Evolutionary conservation across 305 asterid genomes (phyloP).

Genomic region (Galium porrigens): DNA sequence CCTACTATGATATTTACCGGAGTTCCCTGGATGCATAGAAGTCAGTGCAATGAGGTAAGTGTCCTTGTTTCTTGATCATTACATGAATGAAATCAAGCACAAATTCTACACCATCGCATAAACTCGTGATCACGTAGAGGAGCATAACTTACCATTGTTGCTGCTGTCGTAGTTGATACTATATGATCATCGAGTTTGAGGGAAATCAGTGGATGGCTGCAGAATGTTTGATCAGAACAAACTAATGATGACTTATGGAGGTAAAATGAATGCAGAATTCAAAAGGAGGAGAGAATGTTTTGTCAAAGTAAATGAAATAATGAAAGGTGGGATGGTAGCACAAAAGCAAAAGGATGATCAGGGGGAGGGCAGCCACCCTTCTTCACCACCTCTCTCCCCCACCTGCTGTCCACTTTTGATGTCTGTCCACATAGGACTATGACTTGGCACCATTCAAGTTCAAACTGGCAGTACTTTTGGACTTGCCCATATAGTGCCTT

Average conservation of each 20-base stretch:
- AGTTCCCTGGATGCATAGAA: slow-evolving; percentile 53
- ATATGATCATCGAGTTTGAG: slow-evolving; percentile 39
- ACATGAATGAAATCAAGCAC: slow-evolving; percentile 11
- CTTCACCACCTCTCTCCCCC: slow-evolving; percentile 24
- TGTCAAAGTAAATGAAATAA: slow-evolving; percentile 44
- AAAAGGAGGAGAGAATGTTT: slow-evolving; percentile 30
- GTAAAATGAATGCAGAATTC: slow-evolving; percentile 31
- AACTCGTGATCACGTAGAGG: slow-evolving; percentile 21
- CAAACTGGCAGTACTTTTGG: slow-evolving; percentile 9
- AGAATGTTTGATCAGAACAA: slow-evolving; percentile 24
- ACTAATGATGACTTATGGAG: slow-evolving; percentile 21
- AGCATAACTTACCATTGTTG: slow-evolving; percentile 38
- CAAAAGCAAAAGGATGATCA: slow-evolving; percentile 52
- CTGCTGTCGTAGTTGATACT: slow-evolving; percentile 44
- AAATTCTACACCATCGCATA: slow-evolving; percentile 6
- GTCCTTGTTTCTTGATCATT: slow-evolving; percentile 9
- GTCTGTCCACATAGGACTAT: slow-evolving; percentile 46
- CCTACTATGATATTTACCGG: slow-evolving; percentile 82
- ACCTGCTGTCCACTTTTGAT: slow-evolving; percentile 33
- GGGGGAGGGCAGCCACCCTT: slow-evolving; percentile 18
- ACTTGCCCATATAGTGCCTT: slow-evolving; percentile 14
- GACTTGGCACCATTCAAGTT: slow-evolving; percentile 37
- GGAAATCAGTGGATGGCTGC: slow-evolving; percentile 19
- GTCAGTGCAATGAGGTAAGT: slow-evolving; percentile 4
- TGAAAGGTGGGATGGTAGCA: slow-evolving; percentile 44